A percentile compares a stretch with the other conserved stretches of the same genome.
Evolutionary conservation across 768 basidiomycete species (phyloP).

Genomic region (Xanthoconium stramineum): DNA sequence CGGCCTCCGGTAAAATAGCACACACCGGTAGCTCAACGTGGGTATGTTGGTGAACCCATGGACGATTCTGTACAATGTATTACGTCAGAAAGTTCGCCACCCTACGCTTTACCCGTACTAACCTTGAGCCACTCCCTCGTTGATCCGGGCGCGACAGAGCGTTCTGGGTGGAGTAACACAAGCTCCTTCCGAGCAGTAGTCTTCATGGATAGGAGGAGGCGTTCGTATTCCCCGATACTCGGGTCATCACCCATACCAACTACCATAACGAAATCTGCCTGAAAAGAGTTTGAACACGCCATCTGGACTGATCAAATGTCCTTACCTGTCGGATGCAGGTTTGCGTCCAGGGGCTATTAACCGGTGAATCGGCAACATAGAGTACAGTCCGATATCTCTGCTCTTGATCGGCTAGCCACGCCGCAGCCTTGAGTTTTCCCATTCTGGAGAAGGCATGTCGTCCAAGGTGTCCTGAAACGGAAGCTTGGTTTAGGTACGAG

Average conservation of each 20-base stretch:
- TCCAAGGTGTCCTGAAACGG: constrained; percentile 87
- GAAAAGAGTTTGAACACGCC: constrained; percentile 8
- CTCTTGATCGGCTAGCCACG: constrained; percentile 93
- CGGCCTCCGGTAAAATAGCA: constrained; percentile 2
- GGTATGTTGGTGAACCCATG: constrained; percentile 95
- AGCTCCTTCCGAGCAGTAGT: constrained; percentile 98
- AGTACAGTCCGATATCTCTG: constrained; percentile 91
- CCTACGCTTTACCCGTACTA: constrained; percentile 11
- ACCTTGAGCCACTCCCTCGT: constrained; percentile 97
- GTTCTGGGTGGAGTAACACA: constrained; percentile 88
- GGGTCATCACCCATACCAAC: constrained; percentile 94
- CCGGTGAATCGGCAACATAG: constrained; percentile 94
- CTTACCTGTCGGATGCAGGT: constrained; percentile 92
- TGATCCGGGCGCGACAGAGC: constrained; percentile 83
- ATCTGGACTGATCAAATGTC: neutral
- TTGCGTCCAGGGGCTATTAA: constrained; percentile 95
- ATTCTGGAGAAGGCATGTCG: constrained; percentile 94
- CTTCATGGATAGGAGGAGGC: constrained; percentile 90
- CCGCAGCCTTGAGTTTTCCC: constrained; percentile 93
- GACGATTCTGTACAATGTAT: constrained; percentile 61
- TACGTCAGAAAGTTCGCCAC: neutral
- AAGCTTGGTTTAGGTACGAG: constrained; percentile 89
- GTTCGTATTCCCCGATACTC: constrained; percentile 89
- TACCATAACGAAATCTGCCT: constrained; percentile 93
- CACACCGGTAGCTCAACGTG: constrained; percentile 87